Percentiles rank a stretch among this genome's conserved stretches.
These are phyloP conservation scores for Prunus fruticosa DNA, from an alignment of 306 rosid genomes.

Conservation along the genomic window DNA sequence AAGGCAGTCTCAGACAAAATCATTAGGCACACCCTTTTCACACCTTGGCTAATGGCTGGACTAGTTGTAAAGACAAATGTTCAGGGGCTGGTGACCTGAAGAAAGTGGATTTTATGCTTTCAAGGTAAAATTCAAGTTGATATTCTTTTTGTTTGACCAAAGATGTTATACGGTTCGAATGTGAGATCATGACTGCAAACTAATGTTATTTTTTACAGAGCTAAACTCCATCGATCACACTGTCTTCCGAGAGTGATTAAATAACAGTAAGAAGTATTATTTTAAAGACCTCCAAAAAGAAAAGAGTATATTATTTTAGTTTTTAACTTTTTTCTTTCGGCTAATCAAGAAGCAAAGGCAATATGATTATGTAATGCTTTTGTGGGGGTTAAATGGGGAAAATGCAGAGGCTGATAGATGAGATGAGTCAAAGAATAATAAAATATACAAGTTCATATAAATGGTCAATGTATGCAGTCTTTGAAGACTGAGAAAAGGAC, in stretches of 20 bases:
- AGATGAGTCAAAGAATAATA: slow-evolving; percentile 12
- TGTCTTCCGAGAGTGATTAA: neutral
- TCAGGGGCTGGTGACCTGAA: neutral
- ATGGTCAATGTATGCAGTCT: slow-evolving; percentile 25
- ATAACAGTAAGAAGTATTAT: neutral
- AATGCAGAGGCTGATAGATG: neutral
- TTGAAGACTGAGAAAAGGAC: slow-evolving; percentile 32
- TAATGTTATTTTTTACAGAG: too few species aligned
- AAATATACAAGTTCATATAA: slow-evolving; percentile 1
- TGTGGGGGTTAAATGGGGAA: neutral
- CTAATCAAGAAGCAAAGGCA: slow-evolving; percentile 1
- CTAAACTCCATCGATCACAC: too few species aligned
- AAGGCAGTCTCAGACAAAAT: slow-evolving; percentile 22
- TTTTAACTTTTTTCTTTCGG: slow-evolving; percentile 10
- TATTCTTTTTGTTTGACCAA: too few species aligned
- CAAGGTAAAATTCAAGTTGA: neutral
- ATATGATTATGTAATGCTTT: slow-evolving; percentile 6
- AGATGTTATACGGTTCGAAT: too few species aligned
- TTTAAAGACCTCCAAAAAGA: neutral
- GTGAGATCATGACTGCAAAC: rapidly evolving
- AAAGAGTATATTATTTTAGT: neutral
- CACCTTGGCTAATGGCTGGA: slow-evolving; percentile 1
- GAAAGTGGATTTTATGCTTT: slow-evolving; percentile 13
- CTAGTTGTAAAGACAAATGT: neutral
- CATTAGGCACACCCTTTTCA: slow-evolving; percentile 24